These are phyloP conservation scores for Anisodus acutangulus DNA, from an alignment of 257 asterid genomes.

Conservation along the genomic window DNA sequence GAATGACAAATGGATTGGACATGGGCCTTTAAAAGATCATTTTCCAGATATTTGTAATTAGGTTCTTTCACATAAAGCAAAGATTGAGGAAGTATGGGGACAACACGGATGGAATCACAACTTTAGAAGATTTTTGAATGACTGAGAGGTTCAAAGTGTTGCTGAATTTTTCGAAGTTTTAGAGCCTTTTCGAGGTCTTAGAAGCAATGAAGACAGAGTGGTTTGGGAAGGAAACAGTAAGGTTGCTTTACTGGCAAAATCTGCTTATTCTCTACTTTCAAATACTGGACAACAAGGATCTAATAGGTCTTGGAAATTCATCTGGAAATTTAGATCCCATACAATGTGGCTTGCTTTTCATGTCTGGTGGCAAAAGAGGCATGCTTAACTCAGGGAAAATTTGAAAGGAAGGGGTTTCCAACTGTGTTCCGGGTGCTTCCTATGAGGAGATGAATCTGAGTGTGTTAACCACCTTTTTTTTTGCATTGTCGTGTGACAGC, in stretches of 20 bases:
- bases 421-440: background rate
- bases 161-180: background rate
- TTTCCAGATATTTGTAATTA: background rate
- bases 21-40: background rate
- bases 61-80: constrained; percentile 1
- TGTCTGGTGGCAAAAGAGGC: background rate
- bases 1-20: background rate
- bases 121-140: background rate
- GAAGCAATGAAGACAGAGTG: background rate
- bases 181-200: background rate
- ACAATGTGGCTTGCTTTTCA: background rate
- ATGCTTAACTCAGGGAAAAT: background rate
- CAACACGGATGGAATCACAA: background rate
- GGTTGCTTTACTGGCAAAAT: background rate
- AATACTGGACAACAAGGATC: background rate
- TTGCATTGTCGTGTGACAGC: background rate
- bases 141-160: background rate
- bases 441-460: too few species aligned
- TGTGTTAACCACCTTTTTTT: too few species aligned
- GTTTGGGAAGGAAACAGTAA: too few species aligned
- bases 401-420: background rate
- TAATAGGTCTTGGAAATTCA: background rate
- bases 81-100: background rate
- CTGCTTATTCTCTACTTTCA: background rate
- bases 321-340: background rate